Percentiles rank a stretch among this genome's conserved stretches.
phyloP scores from a whole-genome alignment of 306 rosid genomes.

The Quillaja saponaria region DNA sequence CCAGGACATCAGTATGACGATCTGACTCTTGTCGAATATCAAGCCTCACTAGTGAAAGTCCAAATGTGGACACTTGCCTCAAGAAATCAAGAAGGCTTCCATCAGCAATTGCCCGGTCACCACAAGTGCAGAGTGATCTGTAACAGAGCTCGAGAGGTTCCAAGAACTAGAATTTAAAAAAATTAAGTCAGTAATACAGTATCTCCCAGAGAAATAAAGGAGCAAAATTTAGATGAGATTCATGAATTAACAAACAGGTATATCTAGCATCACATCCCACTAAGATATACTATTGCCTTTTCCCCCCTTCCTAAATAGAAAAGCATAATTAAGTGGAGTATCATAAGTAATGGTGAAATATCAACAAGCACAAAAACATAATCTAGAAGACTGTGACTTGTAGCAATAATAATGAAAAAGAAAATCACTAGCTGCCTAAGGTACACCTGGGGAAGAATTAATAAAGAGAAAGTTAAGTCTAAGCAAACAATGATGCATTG shows the following conservation, averaged over 20 bases:
- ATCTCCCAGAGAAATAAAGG: neutral
- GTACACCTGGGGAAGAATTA: too few species aligned
- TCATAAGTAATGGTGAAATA: slow-evolving; percentile 1
- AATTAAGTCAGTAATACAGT: slow-evolving; percentile 47
- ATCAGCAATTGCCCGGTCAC: slow-evolving; percentile 88
- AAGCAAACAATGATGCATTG: neutral
- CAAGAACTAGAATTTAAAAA: slow-evolving; percentile 64
- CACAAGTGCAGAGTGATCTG: slow-evolving; percentile 86
- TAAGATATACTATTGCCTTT: slow-evolving; percentile 1
- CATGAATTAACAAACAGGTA: neutral
- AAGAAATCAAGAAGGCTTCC: slow-evolving; percentile 96
- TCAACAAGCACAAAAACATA: neutral
- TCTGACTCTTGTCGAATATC: slow-evolving; percentile 97
- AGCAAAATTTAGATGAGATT: neutral
- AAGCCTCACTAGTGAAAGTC: slow-evolving; percentile 87
- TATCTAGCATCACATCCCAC: neutral
- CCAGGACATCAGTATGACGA: slow-evolving; percentile 89
- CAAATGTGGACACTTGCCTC: slow-evolving; percentile 98
- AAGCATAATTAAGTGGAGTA: neutral
- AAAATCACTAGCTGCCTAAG: too few species aligned
- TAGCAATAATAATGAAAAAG: too few species aligned
- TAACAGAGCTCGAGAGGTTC: slow-evolving; percentile 93
- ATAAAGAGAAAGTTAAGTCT: neutral
- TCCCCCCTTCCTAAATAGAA: neutral
- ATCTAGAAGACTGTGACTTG: too few species aligned